Conservation (phyloP, 1,139 yeast genomes). For the Blastobotrys apis region DNA sequence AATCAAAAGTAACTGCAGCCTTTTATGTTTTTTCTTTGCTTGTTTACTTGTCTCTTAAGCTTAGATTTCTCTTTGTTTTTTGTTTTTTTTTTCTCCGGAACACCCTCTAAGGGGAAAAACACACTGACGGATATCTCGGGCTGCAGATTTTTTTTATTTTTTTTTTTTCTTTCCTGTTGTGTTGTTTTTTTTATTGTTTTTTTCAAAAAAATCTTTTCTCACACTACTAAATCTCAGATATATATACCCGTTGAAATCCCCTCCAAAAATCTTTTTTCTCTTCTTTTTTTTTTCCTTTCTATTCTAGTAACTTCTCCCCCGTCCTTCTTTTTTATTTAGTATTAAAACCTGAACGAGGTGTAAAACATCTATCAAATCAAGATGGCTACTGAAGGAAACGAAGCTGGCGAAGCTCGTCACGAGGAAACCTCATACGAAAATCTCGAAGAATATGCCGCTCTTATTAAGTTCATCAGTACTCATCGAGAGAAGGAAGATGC, state of each 20-base stretch:
- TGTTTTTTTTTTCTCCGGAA: no score
- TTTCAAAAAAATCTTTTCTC: no score
- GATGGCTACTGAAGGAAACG: slow-evolving; percentile 16
- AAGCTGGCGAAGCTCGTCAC: slow-evolving; percentile 8
- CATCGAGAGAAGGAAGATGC: slow-evolving; percentile 32
- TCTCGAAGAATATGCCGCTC: slow-evolving; percentile 37
- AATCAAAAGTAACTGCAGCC: no score
- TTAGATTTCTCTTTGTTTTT: no score
- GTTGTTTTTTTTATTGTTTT: not conserved
- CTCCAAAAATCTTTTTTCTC: slow-evolving; percentile 3
- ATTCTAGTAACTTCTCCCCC: slow-evolving; percentile 2
- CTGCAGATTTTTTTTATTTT: not conserved
- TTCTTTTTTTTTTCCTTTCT: slow-evolving; percentile 10
- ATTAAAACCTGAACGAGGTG: no score
- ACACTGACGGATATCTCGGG: slow-evolving; percentile 10
- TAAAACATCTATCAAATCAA: slow-evolving; percentile 5
- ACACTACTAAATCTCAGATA: no score
- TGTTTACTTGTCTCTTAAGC: no score
- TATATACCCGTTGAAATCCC: slow-evolving; percentile 11
- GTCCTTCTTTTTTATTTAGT: slow-evolving; percentile 3
- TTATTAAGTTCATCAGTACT: slow-evolving; percentile 36
- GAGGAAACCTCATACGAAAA: slow-evolving; percentile 21
- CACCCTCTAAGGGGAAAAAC: no score
- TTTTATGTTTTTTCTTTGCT: no score
- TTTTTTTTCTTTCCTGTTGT: not conserved